These are phyloP conservation scores for Tuber umbilicatum DNA, from an alignment of 495 filamentous ascomycete species.

Conservation along the genomic window DNA sequence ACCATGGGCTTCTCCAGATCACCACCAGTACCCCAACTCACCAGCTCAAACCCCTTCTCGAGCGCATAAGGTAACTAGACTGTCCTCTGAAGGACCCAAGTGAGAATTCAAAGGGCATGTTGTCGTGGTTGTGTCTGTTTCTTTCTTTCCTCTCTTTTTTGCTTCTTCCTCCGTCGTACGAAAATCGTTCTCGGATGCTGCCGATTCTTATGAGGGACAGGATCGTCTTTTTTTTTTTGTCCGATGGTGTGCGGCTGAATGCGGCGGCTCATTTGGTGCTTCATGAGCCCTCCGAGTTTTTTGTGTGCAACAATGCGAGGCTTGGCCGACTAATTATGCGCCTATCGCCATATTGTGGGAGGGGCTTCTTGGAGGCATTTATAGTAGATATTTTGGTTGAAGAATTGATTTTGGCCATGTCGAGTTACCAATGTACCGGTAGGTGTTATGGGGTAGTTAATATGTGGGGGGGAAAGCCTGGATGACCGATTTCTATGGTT, in stretches of 20 bases:
- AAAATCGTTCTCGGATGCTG: background rate
- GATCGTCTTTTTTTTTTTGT: background rate
- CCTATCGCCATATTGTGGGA: background rate
- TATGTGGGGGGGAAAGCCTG: background rate
- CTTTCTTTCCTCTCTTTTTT: background rate
- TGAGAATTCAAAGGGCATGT: constrained; percentile 25
- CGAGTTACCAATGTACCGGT: background rate
- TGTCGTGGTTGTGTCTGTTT: background rate
- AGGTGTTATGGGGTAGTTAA: background rate
- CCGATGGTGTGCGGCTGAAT: background rate
- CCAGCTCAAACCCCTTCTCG: constrained; percentile 25
- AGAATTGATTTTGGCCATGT: background rate
- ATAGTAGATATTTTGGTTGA: background rate
- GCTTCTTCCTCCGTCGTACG: background rate
- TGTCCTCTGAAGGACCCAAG: constrained; percentile 21
- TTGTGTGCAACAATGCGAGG: background rate
- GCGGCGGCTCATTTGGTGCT: background rate
- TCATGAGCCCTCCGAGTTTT: background rate
- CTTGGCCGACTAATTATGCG: background rate
- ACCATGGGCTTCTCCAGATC: background rate
- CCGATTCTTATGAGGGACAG: background rate
- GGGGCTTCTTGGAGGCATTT: background rate
- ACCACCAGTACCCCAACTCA: constrained; percentile 4
- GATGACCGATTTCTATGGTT: background rate
- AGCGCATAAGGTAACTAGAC: constrained; percentile 29